phyloP scores from a whole-genome alignment of 2,329 filamentous ascomycete genomes.

The Aspergillus ustus region DNA sequence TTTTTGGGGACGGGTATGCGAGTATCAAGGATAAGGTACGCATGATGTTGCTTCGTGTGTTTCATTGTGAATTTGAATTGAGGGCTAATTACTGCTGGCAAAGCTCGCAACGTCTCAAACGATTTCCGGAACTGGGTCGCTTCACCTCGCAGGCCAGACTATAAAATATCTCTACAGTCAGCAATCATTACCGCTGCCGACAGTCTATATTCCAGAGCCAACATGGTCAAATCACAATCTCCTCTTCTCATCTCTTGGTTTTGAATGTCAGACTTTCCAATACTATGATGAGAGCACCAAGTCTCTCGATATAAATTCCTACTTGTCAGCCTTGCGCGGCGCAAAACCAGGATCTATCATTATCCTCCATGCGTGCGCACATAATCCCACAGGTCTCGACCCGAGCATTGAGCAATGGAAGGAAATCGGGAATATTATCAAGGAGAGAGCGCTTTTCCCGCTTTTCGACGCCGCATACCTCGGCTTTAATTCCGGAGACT shows the following conservation, averaged over 20 bases:
- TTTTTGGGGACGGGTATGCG: conserved; percentile 63
- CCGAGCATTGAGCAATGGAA: conserved; percentile 90
- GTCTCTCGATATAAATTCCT: conserved; percentile 28
- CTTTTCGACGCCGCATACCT: conserved; percentile 56
- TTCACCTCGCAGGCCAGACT: conserved; percentile 31
- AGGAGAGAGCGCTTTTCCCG: conserved; percentile 79
- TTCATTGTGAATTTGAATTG: not conserved
- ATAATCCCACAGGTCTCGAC: conserved; percentile 96
- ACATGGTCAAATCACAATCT: conserved; percentile 98
- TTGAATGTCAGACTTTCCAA: conserved; percentile 62
- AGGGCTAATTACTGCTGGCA: not conserved
- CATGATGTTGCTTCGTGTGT: not conserved
- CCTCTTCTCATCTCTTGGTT: conserved; percentile 85
- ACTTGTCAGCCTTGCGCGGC: conserved; percentile 18
- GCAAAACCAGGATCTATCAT: conserved; percentile 81
- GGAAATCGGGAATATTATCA: conserved; percentile 76
- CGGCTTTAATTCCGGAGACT: conserved; percentile 33
- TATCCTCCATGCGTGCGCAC: conserved; percentile 89
- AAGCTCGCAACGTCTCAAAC: conserved; percentile 66
- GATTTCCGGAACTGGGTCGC: conserved; percentile 76
- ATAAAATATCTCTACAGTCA: conserved; percentile 14
- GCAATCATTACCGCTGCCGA: conserved; percentile 15
- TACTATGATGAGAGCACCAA: conserved; percentile 29
- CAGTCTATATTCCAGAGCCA: conserved; percentile 86
- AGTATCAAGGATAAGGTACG: conserved; percentile 19